phyloP scores from a whole-genome alignment of 2,329 filamentous ascomycete genomes.

The Byssoonygena ceratinophila region DNA sequence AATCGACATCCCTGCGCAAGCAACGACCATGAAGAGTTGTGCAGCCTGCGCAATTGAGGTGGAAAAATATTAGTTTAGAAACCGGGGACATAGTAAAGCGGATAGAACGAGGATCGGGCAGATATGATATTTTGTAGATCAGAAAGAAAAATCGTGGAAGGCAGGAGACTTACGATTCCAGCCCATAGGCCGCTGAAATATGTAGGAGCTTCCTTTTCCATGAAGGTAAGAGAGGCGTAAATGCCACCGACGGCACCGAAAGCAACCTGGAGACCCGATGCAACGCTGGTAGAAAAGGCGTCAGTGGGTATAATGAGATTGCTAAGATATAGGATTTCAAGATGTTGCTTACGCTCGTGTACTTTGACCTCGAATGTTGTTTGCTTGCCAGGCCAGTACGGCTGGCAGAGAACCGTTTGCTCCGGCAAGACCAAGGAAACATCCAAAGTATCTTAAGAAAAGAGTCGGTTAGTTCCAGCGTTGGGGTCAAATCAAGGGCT shows the following conservation, averaged over 20 bases:
- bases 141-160: not conserved
- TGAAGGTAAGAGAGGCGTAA: slow-evolving; percentile 19
- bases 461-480: not conserved
- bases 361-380: slow-evolving; percentile 53
- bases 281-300: slow-evolving; percentile 12
- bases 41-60: slow-evolving; percentile 10
- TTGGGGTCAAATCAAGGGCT: not conserved
- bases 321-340: slow-evolving; percentile 12
- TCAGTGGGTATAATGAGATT: slow-evolving; percentile 13
- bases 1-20: slow-evolving; percentile 21
- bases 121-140: not conserved
- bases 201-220: slow-evolving; percentile 19
- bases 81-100: not conserved
- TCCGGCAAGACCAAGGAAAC: slow-evolving; percentile 59
- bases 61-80: not conserved
- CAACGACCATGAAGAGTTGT: slow-evolving; percentile 19
- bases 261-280: slow-evolving; percentile 17
- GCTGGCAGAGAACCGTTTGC: slow-evolving; percentile 63
- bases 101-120: not conserved
- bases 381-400: slow-evolving; percentile 63
- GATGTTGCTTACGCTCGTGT: slow-evolving; percentile 20
- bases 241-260: slow-evolving; percentile 20
- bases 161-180: slow-evolving; percentile 11
- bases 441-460: slow-evolving; percentile 47
- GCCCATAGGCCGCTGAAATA: slow-evolving; percentile 20